Evolutionary conservation across 1,284 basidiomycete species (phyloP).

Genomic region (Testicularia cyperi): DNA sequence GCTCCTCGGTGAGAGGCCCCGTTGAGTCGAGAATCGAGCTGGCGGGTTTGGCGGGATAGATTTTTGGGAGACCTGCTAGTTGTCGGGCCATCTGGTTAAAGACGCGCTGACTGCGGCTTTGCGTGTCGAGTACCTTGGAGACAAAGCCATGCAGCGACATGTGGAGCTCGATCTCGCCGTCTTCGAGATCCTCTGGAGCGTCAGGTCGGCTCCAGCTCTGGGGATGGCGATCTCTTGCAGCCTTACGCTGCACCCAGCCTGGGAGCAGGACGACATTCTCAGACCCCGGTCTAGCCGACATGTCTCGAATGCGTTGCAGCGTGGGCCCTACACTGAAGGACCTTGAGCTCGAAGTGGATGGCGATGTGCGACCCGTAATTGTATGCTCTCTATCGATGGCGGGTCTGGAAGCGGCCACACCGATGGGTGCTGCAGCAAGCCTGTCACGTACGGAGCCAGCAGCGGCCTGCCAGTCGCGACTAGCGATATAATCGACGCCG

Average conservation of each 20-base stretch:
- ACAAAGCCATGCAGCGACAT: conserved; percentile 30
- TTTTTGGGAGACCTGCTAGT: conserved; percentile 28
- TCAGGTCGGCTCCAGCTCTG: conserved; percentile 32
- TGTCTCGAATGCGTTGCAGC: conserved; percentile 9
- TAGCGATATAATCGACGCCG: conserved; percentile 25
- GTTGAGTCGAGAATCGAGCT: conserved; percentile 9
- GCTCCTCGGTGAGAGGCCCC: conserved; percentile 19
- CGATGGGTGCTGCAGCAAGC: conserved; percentile 6
- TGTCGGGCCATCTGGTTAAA: conserved; percentile 45
- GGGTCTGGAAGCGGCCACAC: conserved; percentile 3
- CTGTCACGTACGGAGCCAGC: conserved; percentile 16
- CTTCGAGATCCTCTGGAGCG: conserved; percentile 32
- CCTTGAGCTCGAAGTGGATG: too few species aligned
- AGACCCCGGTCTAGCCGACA: conserved; percentile 13
- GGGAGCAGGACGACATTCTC: conserved; percentile 30
- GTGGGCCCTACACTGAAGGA: too few species aligned
- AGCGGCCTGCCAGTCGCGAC: conserved; percentile 26
- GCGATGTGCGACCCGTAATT: too few species aligned
- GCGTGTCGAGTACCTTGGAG: conserved; percentile 16
- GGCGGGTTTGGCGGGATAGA: conserved; percentile 7
- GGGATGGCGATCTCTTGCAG: conserved; percentile 35
- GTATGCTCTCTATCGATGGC: too few species aligned
- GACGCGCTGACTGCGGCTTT: conserved; percentile 31
- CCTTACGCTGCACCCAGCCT: conserved; percentile 35
- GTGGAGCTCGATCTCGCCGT: conserved; percentile 40